Base-by-base conservation (phyloP, 108 stramenopile genomes). In the Ochromonas danica region DNA sequence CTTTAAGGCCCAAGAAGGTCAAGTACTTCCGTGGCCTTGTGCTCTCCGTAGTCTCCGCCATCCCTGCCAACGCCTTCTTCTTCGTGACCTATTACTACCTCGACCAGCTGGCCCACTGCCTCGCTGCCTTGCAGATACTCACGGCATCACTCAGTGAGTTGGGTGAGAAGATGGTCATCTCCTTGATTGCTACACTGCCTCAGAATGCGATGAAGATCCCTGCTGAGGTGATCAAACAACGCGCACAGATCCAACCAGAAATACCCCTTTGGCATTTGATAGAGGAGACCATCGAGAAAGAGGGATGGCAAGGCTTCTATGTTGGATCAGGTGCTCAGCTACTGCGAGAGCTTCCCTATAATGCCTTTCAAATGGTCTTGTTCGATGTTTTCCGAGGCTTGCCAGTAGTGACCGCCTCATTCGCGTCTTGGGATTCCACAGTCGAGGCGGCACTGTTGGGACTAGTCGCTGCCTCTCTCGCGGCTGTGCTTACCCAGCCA, bases 171-270 rank as follows among this genome's bases (percentile, higher is more conserved):
- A 82, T 84, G 39, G 79, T 42, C 25, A 72, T 82, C 14, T 84
- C 83, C 0, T 79, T 71, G 3, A 27, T 80, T 6, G 82, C 83
- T 1, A 83, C 83, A 1, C 38, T 84, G 33, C 83, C 83, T 22
- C 10, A 79, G 33, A 84, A 84, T 38, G 27, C 82, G 2, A 80
- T 84, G 14, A 79, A 80, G 40, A 83, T 83, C 35, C 83, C 83
- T 35, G 79, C 83, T 0, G 83, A 84, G 82, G 79, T 84, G 40
- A 82, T 82, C 22, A 84, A 84, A 62, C 83, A 84, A 70, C 74
- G 83, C 40, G 81, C 83, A 33, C 83, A 84, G 79, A 81, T 82
- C 25, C 0, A 77, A 28, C 75, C 38, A n/a, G 79, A 31, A 14
- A 30, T 6, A 43, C 1, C 0, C 0, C 0, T 51, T 51, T 14